A percentile compares a stretch with the other conserved stretches of the same genome.
These are phyloP conservation scores for Debaryomyces hansenii DNA, from an alignment of 805 yeast genomes.

Conservation along the genomic window DNA sequence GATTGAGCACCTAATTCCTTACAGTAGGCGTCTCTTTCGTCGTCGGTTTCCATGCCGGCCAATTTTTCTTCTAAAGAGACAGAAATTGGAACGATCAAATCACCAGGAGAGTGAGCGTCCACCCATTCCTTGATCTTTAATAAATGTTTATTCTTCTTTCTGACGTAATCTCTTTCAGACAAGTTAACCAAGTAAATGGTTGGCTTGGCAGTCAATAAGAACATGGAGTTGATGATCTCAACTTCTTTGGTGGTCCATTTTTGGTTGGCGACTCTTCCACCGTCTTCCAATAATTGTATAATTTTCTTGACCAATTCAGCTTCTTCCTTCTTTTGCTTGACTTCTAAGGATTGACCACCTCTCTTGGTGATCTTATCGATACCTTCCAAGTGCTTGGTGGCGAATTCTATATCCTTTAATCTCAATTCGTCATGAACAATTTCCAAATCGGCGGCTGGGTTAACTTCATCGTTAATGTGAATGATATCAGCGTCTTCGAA, in stretches of 20 bases:
- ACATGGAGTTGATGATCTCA: slow-evolving; percentile 82
- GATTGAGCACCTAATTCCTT: slow-evolving; percentile 71
- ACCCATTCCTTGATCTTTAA: slow-evolving; percentile 87
- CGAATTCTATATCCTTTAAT: slow-evolving; percentile 94
- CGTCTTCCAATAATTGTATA: slow-evolving; percentile 74
- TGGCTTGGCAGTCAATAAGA: slow-evolving; percentile 92
- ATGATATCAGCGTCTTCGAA: slow-evolving; percentile 97
- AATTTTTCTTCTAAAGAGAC: slow-evolving; percentile 91
- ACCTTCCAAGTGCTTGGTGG: slow-evolving; percentile 75
- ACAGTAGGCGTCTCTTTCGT: slow-evolving; percentile 74
- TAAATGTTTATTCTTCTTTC: slow-evolving; percentile 87
- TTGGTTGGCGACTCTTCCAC: slow-evolving; percentile 85
- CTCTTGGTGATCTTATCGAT: slow-evolving; percentile 77
- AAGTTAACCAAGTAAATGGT: slow-evolving; percentile 88
- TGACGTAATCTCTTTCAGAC: slow-evolving; percentile 82
- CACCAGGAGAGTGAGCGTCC: slow-evolving; percentile 80
- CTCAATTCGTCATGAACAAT: slow-evolving; percentile 90
- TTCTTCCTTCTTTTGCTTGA: slow-evolving; percentile 85
- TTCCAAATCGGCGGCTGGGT: slow-evolving; percentile 92
- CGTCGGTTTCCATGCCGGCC: slow-evolving; percentile 83
- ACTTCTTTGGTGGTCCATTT: slow-evolving; percentile 90
- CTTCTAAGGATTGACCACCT: slow-evolving; percentile 89
- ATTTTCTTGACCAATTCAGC: slow-evolving; percentile 71
- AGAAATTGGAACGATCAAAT: slow-evolving; percentile 85
- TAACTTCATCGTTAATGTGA: slow-evolving; percentile 90